Percentiles rank a stretch among this genome's conserved stretches.
Evolutionary conservation across 371 early-diverging fungal genomes (phyloP).

Genomic region (Saksenaea oblongispora): DNA sequence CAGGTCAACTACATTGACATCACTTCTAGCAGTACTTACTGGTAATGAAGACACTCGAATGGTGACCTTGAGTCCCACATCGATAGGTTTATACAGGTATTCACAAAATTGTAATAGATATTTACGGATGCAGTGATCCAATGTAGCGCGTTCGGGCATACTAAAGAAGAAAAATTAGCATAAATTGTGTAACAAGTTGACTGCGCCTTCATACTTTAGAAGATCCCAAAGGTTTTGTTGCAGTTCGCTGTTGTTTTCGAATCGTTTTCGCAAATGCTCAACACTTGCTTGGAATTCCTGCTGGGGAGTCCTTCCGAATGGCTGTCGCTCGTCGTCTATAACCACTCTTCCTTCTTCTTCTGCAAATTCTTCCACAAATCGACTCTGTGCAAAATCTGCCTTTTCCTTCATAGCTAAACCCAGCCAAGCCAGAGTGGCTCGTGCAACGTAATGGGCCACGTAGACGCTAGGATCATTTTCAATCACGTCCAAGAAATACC

Average conservation of each 20-base stretch:
- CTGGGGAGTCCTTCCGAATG: conserved; percentile 25
- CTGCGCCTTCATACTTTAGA: conserved; percentile 30
- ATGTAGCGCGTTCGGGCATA: conserved; percentile 26
- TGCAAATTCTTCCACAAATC: conserved; percentile 42
- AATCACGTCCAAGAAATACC: conserved; percentile 59
- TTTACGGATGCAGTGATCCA: conserved; percentile 60
- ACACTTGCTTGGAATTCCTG: conserved; percentile 35
- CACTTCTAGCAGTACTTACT: conserved; percentile 13
- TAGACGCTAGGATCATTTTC: conserved; percentile 59
- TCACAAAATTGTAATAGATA: conserved; percentile 61
- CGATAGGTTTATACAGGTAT: conserved; percentile 60
- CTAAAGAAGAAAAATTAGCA: conserved; percentile 6
- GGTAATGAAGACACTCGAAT: conserved; percentile 42
- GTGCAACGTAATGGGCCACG: conserved; percentile 56
- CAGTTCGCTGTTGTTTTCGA: conserved; percentile 34
- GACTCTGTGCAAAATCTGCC: conserved; percentile 14
- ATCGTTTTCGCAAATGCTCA: conserved; percentile 36
- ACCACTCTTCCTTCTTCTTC: conserved; percentile 50
- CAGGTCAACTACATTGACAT: neutral
- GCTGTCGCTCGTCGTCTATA: conserved; percentile 32
- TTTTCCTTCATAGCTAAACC: conserved; percentile 52
- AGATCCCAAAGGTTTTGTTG: conserved; percentile 44
- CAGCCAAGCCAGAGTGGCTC: conserved; percentile 48
- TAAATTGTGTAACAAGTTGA: neutral
- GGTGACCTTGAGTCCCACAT: conserved; percentile 55